These are phyloP conservation scores for Ceratocystis colombiana DNA, from an alignment of 2,329 filamentous ascomycete species.

Conservation along the genomic window DNA sequence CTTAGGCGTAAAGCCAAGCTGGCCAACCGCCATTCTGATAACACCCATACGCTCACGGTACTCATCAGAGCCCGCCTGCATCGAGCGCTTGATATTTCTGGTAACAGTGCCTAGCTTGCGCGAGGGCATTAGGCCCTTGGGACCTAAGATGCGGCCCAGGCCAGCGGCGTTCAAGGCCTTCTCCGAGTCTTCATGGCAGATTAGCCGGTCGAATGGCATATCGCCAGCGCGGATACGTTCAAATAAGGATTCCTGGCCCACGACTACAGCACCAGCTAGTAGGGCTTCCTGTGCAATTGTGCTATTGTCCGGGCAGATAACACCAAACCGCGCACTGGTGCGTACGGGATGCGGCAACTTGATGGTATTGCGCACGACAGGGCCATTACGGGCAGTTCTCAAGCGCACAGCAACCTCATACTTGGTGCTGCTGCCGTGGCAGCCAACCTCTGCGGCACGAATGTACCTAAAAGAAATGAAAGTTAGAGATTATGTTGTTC, in stretches of 20 bases:
- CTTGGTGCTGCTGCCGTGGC: slow-evolving; percentile 60
- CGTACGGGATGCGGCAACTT: slow-evolving; percentile 82
- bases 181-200: slow-evolving; percentile 73
- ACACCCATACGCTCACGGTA: slow-evolving; percentile 82
- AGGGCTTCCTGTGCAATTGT: slow-evolving; percentile 62
- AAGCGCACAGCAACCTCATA: slow-evolving; percentile 84
- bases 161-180: slow-evolving; percentile 70
- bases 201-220: slow-evolving; percentile 78
- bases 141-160: slow-evolving; percentile 72
- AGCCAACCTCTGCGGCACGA: slow-evolving; percentile 83
- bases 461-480: slow-evolving; percentile 36
- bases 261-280: slow-evolving; percentile 67
- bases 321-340: slow-evolving; percentile 78
- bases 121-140: slow-evolving; percentile 85
- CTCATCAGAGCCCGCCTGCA: slow-evolving; percentile 69
- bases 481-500: background rate
- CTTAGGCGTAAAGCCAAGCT: slow-evolving; percentile 78
- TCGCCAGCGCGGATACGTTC: slow-evolving; percentile 61
- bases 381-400: slow-evolving; percentile 72
- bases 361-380: slow-evolving; percentile 77
- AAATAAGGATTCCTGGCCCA: slow-evolving; percentile 80
- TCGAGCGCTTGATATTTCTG: slow-evolving; percentile 60
- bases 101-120: slow-evolving; percentile 82
- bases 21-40: slow-evolving; percentile 80
- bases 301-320: slow-evolving; percentile 78